Conservation (phyloP, 306 rosid genomes). For the Pyrus bretschneideri region DNA sequence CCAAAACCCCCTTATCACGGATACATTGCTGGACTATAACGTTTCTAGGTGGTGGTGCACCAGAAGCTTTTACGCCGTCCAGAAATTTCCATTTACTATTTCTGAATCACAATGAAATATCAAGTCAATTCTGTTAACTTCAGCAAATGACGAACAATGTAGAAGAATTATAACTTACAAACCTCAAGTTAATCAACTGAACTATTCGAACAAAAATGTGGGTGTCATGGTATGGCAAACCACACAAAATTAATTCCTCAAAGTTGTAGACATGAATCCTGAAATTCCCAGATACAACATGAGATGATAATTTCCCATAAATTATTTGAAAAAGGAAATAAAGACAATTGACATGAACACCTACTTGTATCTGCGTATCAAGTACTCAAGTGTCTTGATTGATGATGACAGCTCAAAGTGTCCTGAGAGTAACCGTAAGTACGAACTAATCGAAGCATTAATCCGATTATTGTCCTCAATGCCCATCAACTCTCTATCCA, state of each 20-base stretch:
- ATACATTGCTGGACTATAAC: slow-evolving; percentile 83
- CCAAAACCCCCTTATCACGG: slow-evolving; percentile 67
- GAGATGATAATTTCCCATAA: neutral
- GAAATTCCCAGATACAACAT: slow-evolving; percentile 18
- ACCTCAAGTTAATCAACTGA: slow-evolving; percentile 66
- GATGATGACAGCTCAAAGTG: slow-evolving; percentile 53
- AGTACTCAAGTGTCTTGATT: slow-evolving; percentile 72
- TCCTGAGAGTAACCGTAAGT: slow-evolving; percentile 55
- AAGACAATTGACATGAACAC: slow-evolving; percentile 11
- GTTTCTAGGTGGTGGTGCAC: slow-evolving; percentile 83
- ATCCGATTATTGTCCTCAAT: slow-evolving; percentile 56
- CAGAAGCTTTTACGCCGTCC: slow-evolving; percentile 65
- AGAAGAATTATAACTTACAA: slow-evolving; percentile 12
- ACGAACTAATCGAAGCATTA: slow-evolving; percentile 50
- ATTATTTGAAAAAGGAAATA: neutral
- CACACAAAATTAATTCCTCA: slow-evolving; percentile 67
- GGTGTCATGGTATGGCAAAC: slow-evolving; percentile 84
- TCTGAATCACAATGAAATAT: slow-evolving; percentile 29
- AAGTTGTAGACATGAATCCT: slow-evolving; percentile 72
- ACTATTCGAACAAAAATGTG: slow-evolving; percentile 72
- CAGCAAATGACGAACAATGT: slow-evolving; percentile 8
- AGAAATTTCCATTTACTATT: slow-evolving; percentile 78
- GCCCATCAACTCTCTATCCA: slow-evolving; percentile 72
- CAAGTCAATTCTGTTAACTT: slow-evolving; percentile 20
- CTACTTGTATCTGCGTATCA: slow-evolving; percentile 78